Base-by-base conservation (phyloP, 1,139 yeast genomes). In the Tardiomyces blankii region DNA sequence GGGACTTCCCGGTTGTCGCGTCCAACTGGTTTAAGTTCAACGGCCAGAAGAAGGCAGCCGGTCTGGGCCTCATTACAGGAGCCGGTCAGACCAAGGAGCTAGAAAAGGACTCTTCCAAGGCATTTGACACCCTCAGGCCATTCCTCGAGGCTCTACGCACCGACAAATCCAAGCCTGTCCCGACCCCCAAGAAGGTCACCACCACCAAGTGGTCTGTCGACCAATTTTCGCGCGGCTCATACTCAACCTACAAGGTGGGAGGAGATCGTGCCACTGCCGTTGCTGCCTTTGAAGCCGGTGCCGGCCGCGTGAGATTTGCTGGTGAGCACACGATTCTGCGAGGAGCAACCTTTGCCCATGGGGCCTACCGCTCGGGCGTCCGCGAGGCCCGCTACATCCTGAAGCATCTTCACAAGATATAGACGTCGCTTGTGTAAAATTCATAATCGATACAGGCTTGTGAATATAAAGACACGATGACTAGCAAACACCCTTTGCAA, bases 331-430 rank as follows among this genome's bases (percentile, higher is more conserved):
- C 93, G 1, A 73, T 75, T 21, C 64, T 72, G 54, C 86, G 82
- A 49, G 95, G 94, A 6, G 79, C 82, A 32, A 95, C 95, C 0
- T 85, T 94, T 65, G 88, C 81, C 6, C 91, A 86, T 60, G 95
- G 94, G 13, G 95, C 95, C 1, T 86, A 83, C 74, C 65, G 65
- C 42, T 77, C 87, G 56, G 95, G 95, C 1, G 62, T 61, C 46
- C 49, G 58, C 5, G 58, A 54, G 41, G 57, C 56, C 6, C 23
- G 21, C n/a, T 18, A 42, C 14, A 38, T 48, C 14, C n/a, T 45
- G 16, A 30, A 14, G 35, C 35, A 30, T 30, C n/a, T 30, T 30
- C 35, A 30, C 35, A 30, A 30, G 16, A 30, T 30, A 5, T 30
- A 30, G 16, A 13, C 16, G 9, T 5, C n/a, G n/a, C n/a, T n/a